phyloP scores from a whole-genome alignment of 768 basidiomycete genomes.

The Phallus indusiatus region DNA sequence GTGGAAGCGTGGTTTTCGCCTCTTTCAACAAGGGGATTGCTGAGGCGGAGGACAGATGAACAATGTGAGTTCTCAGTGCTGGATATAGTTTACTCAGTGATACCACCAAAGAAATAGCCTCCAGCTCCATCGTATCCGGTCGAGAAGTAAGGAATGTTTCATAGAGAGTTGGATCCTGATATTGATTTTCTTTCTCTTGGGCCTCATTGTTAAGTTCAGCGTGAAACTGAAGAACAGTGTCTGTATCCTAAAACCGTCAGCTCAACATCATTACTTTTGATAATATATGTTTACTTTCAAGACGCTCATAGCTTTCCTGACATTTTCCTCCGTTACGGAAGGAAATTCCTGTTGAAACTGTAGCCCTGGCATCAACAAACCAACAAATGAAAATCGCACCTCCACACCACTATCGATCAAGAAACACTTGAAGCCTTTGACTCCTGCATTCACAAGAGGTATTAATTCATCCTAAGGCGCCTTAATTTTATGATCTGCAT shows the following conservation, averaged over 20 bases:
- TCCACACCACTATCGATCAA: slow-evolving; percentile 94
- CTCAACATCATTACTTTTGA: too few relatives aligned
- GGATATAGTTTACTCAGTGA: slow-evolving; percentile 54
- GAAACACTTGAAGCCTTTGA: slow-evolving; percentile 97
- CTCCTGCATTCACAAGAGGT: slow-evolving; percentile 69
- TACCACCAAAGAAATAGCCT: slow-evolving; percentile 74
- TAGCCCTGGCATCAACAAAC: background rate
- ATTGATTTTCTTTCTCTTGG: background rate
- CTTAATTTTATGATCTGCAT: too few relatives aligned
- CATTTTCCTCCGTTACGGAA: slow-evolving; percentile 62
- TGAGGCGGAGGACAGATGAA: slow-evolving; percentile 83
- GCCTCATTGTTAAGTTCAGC: slow-evolving; percentile 53
- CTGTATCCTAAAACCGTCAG: slow-evolving; percentile 37
- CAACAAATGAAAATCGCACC: slow-evolving; percentile 30
- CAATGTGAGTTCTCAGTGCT: slow-evolving; percentile 78
- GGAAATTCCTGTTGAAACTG: slow-evolving; percentile 75
- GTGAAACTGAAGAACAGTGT: slow-evolving; percentile 80
- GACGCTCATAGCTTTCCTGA: slow-evolving; percentile 59
- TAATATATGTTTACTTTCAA: slow-evolving; percentile 45
- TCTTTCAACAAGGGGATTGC: slow-evolving; percentile 70
- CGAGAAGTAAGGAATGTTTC: slow-evolving; percentile 80
- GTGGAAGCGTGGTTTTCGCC: slow-evolving; percentile 43
- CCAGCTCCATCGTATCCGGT: slow-evolving; percentile 67
- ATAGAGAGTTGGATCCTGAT: slow-evolving; percentile 49
- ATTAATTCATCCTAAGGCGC: slow-evolving; percentile 67